Base-by-base conservation (phyloP, 2,329 filamentous ascomycete species). In the Lasiodiplodia citricola region DNA sequence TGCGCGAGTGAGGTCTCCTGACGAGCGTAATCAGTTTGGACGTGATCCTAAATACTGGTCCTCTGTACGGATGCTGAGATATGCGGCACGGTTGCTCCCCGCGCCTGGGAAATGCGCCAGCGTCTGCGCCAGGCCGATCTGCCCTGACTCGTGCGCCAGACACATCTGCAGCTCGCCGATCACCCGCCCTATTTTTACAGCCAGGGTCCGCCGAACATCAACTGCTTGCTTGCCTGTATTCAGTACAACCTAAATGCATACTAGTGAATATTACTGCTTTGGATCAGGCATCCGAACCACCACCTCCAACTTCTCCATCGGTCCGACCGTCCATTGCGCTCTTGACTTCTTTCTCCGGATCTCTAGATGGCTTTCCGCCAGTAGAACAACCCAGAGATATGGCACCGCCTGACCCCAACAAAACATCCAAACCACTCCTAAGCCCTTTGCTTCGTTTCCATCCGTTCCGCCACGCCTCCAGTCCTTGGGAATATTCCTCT, bases 351-450 rank as follows among this genome's bases (percentile, higher is more conserved):
- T 41, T 18, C 44, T 21, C 44, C 44, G 44, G 21, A 68, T 63
- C 56, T 68, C 28, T 16, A 35, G 25, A 21, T 68, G 56, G 25
- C 66, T 68, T n/a, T 68, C 55, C 31, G 55, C 28, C n/a, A 63
- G 37, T 35, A 68, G 16, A 5, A 54, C 47, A 8, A 78, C 90
- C 93, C 64, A 90, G 79, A 50, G 94, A 77, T 96, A 90, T 66
- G 88, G 86, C 0, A 88, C 87, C 0, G 93, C 82, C 70, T 90
- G 87, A 0, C 92, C 94, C 90, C 92, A 97, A 75, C 92, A 92
- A 76, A 92, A 96, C 1, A 95, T 78, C 41, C 88, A 86, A 2
- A 96, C 77, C 1, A 72, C 78, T 68, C 83, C 80, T 13, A 80
- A 70, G 13, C 70, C 63, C 14, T 67, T 51, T n/a, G 52, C 65